Evolutionary conservation across 139 green algal species (phyloP), one percentile per base, ranked within the genome.

Genomic region (Diplosphaera chodatii): DNA sequence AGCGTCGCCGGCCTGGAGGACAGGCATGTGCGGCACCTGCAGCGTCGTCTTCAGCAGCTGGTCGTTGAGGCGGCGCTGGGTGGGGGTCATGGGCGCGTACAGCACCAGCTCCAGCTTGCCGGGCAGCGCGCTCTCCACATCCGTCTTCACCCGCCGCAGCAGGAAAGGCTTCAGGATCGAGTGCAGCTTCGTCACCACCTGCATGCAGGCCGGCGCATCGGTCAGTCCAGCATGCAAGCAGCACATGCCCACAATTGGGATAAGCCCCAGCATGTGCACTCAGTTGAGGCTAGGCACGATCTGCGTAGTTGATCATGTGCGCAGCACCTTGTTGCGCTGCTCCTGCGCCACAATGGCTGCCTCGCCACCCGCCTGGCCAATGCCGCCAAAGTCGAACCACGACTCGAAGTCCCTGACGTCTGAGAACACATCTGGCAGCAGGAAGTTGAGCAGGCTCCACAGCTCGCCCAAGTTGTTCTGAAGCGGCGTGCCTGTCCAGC

Each of bases 381-480:
- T 63, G 34, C 78, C 74, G 20, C 67, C 74, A 77, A 93, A 91
- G 75, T 96, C 92, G 77, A 96, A 98, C 91, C 93, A 98, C 10
- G 69, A 81, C 82, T 97, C 83, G 69, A 99, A 99, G 77, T 95
- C 83, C 2, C 80, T 75, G 40, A 96, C 78, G 63, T 71, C 84
- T 63, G 55, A 78, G 79, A 98, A 99, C 30, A 97, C 81, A 37
- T 97, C 83, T 4, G 96, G 93, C 74, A 99, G 86, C 70, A 98
- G 79, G 86, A 98, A 99, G 86, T 98, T 99, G 56, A 99, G 86
- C 64, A 99, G 84, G 30, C 83, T 93, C 95, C 95, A 99, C 69
- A 99, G 84, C 87, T 99, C 96, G 20, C 74, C 68, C 63, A 98
- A 86, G 81, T 97, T 97, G 89, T 99, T 99, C 81, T 99, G 96